These are phyloP conservation scores for Calonectria naviculata DNA, from an alignment of 2,329 filamentous ascomycete genomes.

Conservation along the genomic window DNA sequence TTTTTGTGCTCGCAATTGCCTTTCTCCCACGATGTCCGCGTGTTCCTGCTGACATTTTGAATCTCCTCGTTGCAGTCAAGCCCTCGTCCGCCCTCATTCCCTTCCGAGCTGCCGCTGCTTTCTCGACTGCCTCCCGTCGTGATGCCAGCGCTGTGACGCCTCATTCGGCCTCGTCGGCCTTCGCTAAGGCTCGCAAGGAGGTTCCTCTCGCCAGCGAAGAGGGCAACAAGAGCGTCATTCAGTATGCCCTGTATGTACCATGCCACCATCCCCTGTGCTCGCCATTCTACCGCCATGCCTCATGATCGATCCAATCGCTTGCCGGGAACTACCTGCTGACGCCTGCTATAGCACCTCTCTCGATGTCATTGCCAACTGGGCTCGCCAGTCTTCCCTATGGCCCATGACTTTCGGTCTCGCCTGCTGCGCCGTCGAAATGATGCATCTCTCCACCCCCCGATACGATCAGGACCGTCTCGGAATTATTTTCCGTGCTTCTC, in stretches of 20 bases:
- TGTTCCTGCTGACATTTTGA: constrained; percentile 17
- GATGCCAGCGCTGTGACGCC: constrained; percentile 69
- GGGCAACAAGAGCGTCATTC: constrained; percentile 80
- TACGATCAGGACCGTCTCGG: constrained; percentile 91
- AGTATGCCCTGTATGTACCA: constrained; percentile 84
- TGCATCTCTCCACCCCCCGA: constrained; percentile 87
- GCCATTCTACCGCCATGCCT: too few species aligned
- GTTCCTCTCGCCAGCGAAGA: constrained; percentile 84
- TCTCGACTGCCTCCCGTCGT: constrained; percentile 73
- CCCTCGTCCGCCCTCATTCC: constrained; percentile 72
- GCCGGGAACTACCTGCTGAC: constrained; percentile 13
- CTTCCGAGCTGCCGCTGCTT: constrained; percentile 71
- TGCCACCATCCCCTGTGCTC: neutral
- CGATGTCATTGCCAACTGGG: constrained; percentile 86
- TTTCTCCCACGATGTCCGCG: neutral
- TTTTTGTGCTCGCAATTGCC: constrained; percentile 26
- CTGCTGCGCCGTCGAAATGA: constrained; percentile 93
- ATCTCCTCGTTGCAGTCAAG: constrained; percentile 63
- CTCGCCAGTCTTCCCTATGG: constrained; percentile 86
- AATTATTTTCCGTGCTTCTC: constrained; percentile 91
- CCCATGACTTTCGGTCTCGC: constrained; percentile 90
- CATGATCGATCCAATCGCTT: neutral
- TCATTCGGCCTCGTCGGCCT: constrained; percentile 63
- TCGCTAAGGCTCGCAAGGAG: constrained; percentile 72
- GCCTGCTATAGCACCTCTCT: constrained; percentile 71